A percentile compares a stretch with the other conserved stretches of the same genome.
These are phyloP conservation scores for Coriolopsis trogii DNA, from an alignment of 1,284 basidiomycete species.

Conservation along the genomic window DNA sequence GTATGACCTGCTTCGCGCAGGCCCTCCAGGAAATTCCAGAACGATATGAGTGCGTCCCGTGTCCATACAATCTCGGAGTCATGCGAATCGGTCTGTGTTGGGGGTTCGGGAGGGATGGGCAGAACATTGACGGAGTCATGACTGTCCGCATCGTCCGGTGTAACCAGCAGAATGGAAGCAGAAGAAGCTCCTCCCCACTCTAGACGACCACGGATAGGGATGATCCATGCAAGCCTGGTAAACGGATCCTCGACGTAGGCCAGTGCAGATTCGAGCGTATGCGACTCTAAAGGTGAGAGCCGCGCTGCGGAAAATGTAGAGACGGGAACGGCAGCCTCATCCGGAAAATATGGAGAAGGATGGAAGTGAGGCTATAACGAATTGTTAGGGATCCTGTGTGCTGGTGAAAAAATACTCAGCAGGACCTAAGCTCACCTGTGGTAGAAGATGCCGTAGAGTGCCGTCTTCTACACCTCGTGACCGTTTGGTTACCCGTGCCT, in stretches of 20 bases:
- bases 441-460: slow-evolving; percentile 6
- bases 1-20: slow-evolving; percentile 42
- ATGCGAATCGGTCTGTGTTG: neutral
- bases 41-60: slow-evolving; percentile 39
- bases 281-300: slow-evolving; percentile 43
- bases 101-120: neutral
- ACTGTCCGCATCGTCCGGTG: neutral
- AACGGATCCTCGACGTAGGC: slow-evolving; percentile 35
- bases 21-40: slow-evolving; percentile 57
- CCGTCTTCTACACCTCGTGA: slow-evolving; percentile 3
- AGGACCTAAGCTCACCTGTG: slow-evolving; percentile 16
- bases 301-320: neutral
- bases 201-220: slow-evolving; percentile 59
- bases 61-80: slow-evolving; percentile 52
- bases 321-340: slow-evolving; percentile 2
- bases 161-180: slow-evolving; percentile 48
- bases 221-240: slow-evolving; percentile 59
- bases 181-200: slow-evolving; percentile 53
- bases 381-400: no score
- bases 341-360: neutral
- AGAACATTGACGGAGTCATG: neutral
- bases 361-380: slow-evolving; percentile 24
- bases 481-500: neutral
- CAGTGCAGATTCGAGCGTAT: slow-evolving; percentile 36
- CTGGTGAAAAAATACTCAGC: no score